Percentiles rank a stretch among this genome's conserved stretches.
phyloP scores from a whole-genome alignment of 495 filamentous ascomycete genomes.

The Apiosordaria backusii region DNA sequence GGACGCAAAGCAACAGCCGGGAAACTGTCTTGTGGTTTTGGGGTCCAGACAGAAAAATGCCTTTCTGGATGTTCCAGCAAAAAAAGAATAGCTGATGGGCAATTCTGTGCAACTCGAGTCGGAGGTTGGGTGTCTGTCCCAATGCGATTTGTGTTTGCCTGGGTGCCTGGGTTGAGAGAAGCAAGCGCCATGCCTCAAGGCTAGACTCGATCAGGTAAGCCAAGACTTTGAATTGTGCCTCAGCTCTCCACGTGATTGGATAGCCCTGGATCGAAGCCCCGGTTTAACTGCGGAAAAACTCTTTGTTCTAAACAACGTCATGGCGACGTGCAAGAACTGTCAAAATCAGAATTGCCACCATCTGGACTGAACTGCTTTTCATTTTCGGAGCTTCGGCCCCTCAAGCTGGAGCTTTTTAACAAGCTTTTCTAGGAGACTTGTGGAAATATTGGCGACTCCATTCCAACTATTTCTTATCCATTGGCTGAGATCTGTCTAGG shows the following conservation, averaged over 20 bases:
- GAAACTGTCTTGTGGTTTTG: not conserved
- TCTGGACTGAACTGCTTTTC: not conserved
- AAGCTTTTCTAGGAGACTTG: too few species aligned
- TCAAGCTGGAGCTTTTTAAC: not conserved
- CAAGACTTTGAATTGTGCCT: not conserved
- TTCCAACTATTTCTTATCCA: not conserved
- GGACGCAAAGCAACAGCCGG: not conserved
- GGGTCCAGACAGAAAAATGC: not conserved
- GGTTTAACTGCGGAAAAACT: conserved; percentile 4
- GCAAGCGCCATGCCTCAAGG: not conserved
- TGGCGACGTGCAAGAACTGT: conserved; percentile 4
- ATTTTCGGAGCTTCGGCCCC: not conserved
- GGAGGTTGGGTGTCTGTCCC: not conserved
- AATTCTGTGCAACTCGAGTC: not conserved
- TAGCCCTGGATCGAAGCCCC: not conserved
- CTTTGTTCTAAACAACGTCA: conserved; percentile 9
- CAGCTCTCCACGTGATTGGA: conserved; percentile 1
- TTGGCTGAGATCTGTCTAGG: not conserved
- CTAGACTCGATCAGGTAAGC: conserved; percentile 7
- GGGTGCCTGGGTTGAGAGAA: conserved; percentile 5
- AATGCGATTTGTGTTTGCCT: conserved; percentile 3
- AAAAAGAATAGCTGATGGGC: not conserved
- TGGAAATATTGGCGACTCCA: not conserved
- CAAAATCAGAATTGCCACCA: not conserved
- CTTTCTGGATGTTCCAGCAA: not conserved